Evolutionary conservation across 2,329 filamentous ascomycete species (phyloP).

Genomic region (Aspergillus hiratsukae): DNA sequence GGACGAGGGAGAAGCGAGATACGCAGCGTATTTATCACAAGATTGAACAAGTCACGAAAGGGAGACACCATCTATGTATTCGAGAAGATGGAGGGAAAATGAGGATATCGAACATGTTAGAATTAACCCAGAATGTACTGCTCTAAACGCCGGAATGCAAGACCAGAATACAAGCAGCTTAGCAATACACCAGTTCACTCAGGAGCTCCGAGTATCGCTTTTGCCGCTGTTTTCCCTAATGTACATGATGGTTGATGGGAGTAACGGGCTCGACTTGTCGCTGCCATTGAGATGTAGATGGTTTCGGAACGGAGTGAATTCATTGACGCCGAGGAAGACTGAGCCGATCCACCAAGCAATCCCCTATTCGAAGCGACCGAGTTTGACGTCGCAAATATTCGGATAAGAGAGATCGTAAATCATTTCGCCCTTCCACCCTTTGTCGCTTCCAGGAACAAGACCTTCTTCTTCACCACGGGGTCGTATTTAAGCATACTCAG

Average conservation of each 20-base stretch:
- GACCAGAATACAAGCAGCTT: slow-evolving; percentile 15
- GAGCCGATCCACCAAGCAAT: neutral
- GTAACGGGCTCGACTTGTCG: neutral
- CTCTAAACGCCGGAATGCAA: slow-evolving; percentile 25
- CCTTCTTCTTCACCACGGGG: slow-evolving; percentile 91
- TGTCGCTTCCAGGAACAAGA: slow-evolving; percentile 92
- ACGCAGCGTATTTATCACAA: neutral
- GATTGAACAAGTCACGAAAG: neutral
- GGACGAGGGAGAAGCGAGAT: neutral
- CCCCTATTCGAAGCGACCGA: neutral
- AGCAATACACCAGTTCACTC: slow-evolving; percentile 3
- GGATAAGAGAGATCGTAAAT: slow-evolving; percentile 3
- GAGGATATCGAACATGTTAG: slow-evolving; percentile 13
- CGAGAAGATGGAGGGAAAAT: neutral
- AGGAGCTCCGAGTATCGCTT: slow-evolving; percentile 2
- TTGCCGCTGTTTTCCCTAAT: slow-evolving; percentile 17
- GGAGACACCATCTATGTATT: neutral
- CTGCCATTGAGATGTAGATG: neutral
- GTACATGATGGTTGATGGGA: slow-evolving; percentile 13
- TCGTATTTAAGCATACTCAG: slow-evolving; percentile 99
- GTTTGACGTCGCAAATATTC: neutral
- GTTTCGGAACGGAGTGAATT: neutral
- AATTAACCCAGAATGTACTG: slow-evolving; percentile 22
- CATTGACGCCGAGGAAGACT: neutral
- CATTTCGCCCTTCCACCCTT: slow-evolving; percentile 59